phyloP scores from a whole-genome alignment of 208 protist species.

The Leishmania braziliensis region DNA sequence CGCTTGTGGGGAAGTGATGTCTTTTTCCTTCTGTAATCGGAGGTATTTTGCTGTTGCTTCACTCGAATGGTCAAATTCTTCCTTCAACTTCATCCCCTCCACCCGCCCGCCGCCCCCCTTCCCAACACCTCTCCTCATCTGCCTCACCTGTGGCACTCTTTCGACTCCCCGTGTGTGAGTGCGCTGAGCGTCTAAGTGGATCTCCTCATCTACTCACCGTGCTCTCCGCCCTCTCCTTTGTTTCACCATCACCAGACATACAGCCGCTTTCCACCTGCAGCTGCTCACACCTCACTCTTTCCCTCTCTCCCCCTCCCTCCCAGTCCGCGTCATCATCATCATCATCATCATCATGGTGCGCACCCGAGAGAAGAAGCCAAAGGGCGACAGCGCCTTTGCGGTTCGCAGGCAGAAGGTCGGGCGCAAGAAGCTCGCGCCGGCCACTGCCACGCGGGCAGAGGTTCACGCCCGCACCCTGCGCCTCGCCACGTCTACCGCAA shows the following conservation, averaged over 20 bases:
- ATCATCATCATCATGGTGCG: slow-evolving; percentile 64
- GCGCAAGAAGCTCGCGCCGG: slow-evolving; percentile 81
- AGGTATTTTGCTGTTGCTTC: background rate
- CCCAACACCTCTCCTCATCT: background rate
- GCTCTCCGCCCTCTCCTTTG: background rate
- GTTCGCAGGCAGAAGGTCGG: slow-evolving; percentile 80
- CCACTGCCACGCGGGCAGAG: slow-evolving; percentile 75
- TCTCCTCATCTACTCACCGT: background rate
- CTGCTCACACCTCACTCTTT: background rate
- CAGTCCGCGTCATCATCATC: background rate
- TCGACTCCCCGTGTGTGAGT: background rate
- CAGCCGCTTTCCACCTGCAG: background rate
- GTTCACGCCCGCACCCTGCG: slow-evolving; percentile 81
- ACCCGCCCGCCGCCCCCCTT: background rate
- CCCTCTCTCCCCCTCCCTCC: background rate
- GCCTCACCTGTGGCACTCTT: background rate
- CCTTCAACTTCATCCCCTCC: background rate
- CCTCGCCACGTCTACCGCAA: slow-evolving; percentile 52
- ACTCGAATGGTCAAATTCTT: background rate
- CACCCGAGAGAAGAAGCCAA: slow-evolving; percentile 67
- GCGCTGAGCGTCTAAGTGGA: background rate
- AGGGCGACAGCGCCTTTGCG: slow-evolving; percentile 84
- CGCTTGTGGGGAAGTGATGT: background rate
- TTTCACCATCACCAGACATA: background rate
- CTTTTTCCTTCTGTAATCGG: background rate